These are phyloP conservation scores for Russula ochroleuca DNA, from an alignment of 768 basidiomycete genomes.

Conservation along the genomic window DNA sequence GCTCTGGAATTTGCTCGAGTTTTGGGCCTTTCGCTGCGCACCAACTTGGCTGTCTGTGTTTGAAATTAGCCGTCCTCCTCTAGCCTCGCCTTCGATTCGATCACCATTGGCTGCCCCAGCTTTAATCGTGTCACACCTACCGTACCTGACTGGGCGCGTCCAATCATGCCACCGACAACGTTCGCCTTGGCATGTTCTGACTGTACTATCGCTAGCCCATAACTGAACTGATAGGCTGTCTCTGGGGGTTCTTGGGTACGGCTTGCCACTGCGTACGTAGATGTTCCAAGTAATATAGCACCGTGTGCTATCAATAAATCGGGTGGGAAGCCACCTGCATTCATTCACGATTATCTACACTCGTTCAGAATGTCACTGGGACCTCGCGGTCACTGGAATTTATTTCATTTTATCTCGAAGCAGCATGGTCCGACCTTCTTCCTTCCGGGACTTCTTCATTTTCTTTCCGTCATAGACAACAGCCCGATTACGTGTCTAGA, in stretches of 20 bases:
- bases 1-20: background rate
- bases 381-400: background rate
- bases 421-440: background rate
- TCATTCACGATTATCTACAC: background rate
- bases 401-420: background rate
- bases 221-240: background rate
- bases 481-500: background rate
- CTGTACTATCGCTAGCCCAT: background rate
- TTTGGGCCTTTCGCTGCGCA: background rate
- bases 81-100: constrained; percentile 2
- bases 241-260: too few relatives aligned
- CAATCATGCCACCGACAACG: constrained; percentile 11
- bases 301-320: background rate
- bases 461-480: background rate
- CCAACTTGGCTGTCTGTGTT: background rate
- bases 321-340: background rate
- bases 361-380: background rate
- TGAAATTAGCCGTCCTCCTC: background rate
- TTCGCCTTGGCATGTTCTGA: background rate
- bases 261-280: background rate
- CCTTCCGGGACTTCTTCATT: background rate
- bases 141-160: background rate
- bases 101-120: constrained; percentile 4
- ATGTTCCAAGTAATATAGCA: background rate
- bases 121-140: constrained; percentile 2